Evolutionary conservation across 2,329 filamentous ascomycete species (phyloP).

Genomic region (Pseudogymnoascus sp.): DNA sequence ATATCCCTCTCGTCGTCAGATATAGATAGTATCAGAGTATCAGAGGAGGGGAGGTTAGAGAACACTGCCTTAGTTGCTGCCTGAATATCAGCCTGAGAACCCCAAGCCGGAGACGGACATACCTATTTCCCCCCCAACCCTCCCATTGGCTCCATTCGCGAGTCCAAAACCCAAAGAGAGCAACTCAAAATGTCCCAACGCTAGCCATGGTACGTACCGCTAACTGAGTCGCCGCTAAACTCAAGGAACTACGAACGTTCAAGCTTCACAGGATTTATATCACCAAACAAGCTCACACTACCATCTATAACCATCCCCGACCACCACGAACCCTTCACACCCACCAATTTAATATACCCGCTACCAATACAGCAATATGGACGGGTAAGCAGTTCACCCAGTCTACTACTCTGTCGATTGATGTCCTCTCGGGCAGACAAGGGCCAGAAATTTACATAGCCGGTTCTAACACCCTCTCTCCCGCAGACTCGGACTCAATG

Average conservation of each 20-base stretch:
- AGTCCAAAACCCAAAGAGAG: background rate
- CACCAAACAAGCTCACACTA: background rate
- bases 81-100: background rate
- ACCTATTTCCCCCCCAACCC: background rate
- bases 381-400: constrained; percentile 22
- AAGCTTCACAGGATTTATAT: constrained; percentile 7
- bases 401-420: background rate
- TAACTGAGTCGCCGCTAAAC: background rate
- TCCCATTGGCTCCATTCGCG: background rate
- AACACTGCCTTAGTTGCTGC: background rate
- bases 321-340: background rate
- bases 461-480: constrained; percentile 5
- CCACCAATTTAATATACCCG: background rate
- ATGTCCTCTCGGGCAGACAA: background rate
- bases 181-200: background rate
- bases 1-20: background rate
- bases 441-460: constrained; percentile 2
- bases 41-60: too few species aligned
- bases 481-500: constrained; percentile 25
- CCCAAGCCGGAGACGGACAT: background rate
- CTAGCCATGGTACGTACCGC: background rate
- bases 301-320: background rate
- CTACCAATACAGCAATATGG: constrained; percentile 34
- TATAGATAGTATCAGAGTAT: too few species aligned
- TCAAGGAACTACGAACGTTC: constrained; percentile 8